Percentiles rank a stretch among this genome's conserved stretches.
These are phyloP conservation scores for Lasiosphaeria miniovina DNA, from an alignment of 495 filamentous ascomycete species.

Conservation along the genomic window DNA sequence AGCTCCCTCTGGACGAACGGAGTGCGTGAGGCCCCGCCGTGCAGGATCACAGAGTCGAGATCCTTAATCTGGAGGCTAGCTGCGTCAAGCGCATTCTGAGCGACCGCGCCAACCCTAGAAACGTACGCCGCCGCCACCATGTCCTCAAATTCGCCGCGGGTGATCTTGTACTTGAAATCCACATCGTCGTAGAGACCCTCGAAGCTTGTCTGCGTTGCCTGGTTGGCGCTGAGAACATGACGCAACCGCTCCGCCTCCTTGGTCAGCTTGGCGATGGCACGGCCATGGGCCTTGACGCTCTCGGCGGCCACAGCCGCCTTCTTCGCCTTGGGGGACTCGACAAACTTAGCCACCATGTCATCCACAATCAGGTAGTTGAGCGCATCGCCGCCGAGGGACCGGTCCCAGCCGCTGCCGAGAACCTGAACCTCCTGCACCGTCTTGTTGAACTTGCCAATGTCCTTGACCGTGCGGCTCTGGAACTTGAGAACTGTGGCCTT, in stretches of 20 bases:
- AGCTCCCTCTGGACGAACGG: conserved; percentile 92
- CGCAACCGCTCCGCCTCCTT: conserved; percentile 86
- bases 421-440: conserved; percentile 91
- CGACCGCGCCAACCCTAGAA: conserved; percentile 62
- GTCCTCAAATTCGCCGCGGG: conserved; percentile 77
- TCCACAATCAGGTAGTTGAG: conserved; percentile 84
- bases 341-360: conserved; percentile 79
- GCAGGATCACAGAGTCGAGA: conserved; percentile 86
- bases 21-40: conserved; percentile 85
- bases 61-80: conserved; percentile 72
- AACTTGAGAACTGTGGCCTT: conserved; percentile 91
- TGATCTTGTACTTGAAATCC: conserved; percentile 89
- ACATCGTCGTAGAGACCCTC: conserved; percentile 88
- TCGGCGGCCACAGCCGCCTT: conserved; percentile 57
- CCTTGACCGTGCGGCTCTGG: conserved; percentile 85
- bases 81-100: conserved; percentile 69
- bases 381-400: conserved; percentile 82
- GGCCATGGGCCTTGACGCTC: conserved; percentile 68
- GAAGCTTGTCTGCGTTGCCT: conserved; percentile 73
- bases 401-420: conserved; percentile 83
- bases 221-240: conserved; percentile 91
- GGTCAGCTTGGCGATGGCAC: conserved; percentile 81
- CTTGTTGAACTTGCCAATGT: conserved; percentile 92
- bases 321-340: conserved; percentile 67
- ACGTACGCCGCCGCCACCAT: conserved; percentile 63